Evolutionary conservation across 139 green algal genomes (phyloP), one percentile per base, ranked within the genome.

Genomic region (Bryopsis sp.): DNA sequence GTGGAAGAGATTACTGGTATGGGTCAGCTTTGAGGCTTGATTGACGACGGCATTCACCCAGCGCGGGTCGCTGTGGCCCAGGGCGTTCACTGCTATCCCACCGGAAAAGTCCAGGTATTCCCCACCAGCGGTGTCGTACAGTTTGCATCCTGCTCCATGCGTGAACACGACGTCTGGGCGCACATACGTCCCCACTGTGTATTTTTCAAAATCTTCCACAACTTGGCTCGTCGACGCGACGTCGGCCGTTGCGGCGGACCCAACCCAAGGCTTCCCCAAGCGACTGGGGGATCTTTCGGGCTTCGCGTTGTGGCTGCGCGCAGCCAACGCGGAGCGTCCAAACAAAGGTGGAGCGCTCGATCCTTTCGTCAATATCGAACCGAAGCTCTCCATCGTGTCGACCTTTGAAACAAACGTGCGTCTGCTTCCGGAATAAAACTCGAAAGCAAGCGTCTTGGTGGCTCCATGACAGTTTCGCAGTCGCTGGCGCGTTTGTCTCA

Each of bases 1-100:
- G 85, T 98, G 90, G 79, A 95, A 99, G 32, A 99, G 81, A 81
- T 99, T 99, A 73, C 78, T 91, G 39, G 87, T 89, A 82, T 99
- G 95, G 8, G 77, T 65, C 39, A 99, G 82, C 59, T 74, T 66
- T 2, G n/a, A 70, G 1, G 90, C 90, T 79, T 98, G 93, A 59
- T 90, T 74, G 19, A 58, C 67, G 22, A 99, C 75, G 2, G 91
- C 87, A 28, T 74, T 43, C n/a, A 91, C 68, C 95, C 92, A 98
- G 15, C 68, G 76, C 5, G 81, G 43, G 72, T 99, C 82, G 26
- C 70, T 71, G 75, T 99, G 93, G 29, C 92, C 95, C 36, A 99
- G 82, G 0, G 84, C 82, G 67, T 99, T 99, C 26, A 99, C 95
- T 24, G 94, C 94, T 72, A 99, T 99, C 36, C 94, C 94, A 3